These are phyloP conservation scores for Hamamelis virginiana DNA, from an alignment of 164 flowering plant genomes.

Conservation along the genomic window DNA sequence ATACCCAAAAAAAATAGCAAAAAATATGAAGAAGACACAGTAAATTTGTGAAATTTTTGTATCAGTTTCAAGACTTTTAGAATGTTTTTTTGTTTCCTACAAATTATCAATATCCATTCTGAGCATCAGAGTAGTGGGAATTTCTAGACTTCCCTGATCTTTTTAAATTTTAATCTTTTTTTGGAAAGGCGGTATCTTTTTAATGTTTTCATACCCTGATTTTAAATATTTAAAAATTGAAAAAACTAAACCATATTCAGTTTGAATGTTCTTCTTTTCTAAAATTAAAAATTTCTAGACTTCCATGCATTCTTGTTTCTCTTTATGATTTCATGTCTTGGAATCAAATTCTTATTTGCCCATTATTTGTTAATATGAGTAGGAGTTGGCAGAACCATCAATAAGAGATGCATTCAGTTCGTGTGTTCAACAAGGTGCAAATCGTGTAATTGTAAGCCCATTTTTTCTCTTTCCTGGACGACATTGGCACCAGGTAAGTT, in stretches of 20 bases:
- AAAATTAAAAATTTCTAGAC: too few relatives aligned
- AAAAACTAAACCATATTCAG: too few relatives aligned
- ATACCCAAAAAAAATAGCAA: too few relatives aligned
- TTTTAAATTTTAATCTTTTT: too few relatives aligned
- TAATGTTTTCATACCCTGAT: too few relatives aligned
- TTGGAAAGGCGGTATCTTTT: too few relatives aligned
- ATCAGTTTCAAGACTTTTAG: too few relatives aligned
- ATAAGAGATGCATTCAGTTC: constrained; percentile 66
- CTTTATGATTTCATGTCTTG: constrained; percentile 3
- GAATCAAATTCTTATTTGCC: not conserved
- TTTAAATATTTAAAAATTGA: too few relatives aligned
- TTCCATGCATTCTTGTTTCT: not conserved
- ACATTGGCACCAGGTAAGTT: constrained; percentile 86
- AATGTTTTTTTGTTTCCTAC: too few relatives aligned
- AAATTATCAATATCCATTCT: not conserved
- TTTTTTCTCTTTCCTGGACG: constrained; percentile 94
- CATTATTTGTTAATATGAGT: constrained; percentile 5
- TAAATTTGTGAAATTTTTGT: too few relatives aligned
- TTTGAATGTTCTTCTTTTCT: too few relatives aligned
- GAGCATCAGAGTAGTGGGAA: not conserved
- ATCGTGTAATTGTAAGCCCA: constrained; percentile 82
- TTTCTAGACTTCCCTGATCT: not conserved
- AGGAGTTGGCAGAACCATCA: constrained; percentile 92
- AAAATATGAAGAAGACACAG: too few relatives aligned
- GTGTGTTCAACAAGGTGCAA: constrained; percentile 80